Conservation (phyloP, 352 stramenopile genomes). For the Globisporangium abappressorium region DNA sequence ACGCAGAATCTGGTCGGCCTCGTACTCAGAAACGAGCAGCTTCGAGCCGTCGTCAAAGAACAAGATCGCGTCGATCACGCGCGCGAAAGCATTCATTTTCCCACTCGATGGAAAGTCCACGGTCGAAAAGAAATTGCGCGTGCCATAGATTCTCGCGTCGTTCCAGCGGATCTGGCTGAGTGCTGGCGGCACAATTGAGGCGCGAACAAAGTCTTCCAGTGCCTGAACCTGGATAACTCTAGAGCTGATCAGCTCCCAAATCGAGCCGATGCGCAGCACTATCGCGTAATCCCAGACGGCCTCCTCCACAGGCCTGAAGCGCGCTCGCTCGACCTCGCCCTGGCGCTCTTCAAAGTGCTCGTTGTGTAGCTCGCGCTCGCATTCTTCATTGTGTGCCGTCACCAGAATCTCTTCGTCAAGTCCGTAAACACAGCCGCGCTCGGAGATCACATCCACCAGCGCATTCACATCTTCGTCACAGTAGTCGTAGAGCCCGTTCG, state of each 20-base stretch:
- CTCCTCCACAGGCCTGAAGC: constrained; percentile 22
- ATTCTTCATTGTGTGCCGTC: constrained; percentile 43
- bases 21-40: constrained; percentile 11
- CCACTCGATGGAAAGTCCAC: background rate
- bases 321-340: constrained; percentile 16
- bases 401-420: constrained; percentile 41
- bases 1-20: constrained; percentile 8
- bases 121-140: constrained; percentile 46
- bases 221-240: background rate
- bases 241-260: background rate
- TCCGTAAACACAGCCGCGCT: constrained; percentile 21
- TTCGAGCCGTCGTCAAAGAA: constrained; percentile 35
- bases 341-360: constrained; percentile 45
- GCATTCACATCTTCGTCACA: constrained; percentile 2
- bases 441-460: constrained; percentile 21
- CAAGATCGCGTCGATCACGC: constrained; percentile 36
- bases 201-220: constrained; percentile 3
- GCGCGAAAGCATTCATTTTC: constrained; percentile 24
- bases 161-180: constrained; percentile 29
- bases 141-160: constrained; percentile 28
- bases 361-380: constrained; percentile 55
- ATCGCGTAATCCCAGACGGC: constrained; percentile 20
- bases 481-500: background rate
- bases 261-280: constrained; percentile 15
- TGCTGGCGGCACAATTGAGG: background rate